Conservation (phyloP, 805 yeast species). For the Babjeviella inositovora region DNA sequence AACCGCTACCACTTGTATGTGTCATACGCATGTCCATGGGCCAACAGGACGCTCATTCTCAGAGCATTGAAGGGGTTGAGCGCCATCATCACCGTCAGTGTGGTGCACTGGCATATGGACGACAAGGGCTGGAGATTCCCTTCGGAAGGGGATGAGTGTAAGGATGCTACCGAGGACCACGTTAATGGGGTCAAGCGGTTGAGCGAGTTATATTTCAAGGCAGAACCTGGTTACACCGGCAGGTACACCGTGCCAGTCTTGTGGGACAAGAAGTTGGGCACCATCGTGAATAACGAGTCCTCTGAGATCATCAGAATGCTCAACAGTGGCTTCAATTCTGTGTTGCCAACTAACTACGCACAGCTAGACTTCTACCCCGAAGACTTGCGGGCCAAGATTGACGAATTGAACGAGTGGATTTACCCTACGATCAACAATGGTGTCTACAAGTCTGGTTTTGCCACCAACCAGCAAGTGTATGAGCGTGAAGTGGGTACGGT, state of each 20-base stretch:
- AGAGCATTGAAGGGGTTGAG: constrained; percentile 60
- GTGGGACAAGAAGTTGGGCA: constrained; percentile 73
- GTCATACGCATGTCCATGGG: constrained; percentile 92
- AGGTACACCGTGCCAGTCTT: constrained; percentile 87
- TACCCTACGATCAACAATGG: constrained; percentile 83
- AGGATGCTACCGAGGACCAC: constrained; percentile 41
- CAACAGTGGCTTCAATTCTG: constrained; percentile 54
- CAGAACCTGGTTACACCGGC: constrained; percentile 62
- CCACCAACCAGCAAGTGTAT: constrained; percentile 70
- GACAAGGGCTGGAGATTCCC: constrained; percentile 81
- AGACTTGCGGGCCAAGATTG: constrained; percentile 36
- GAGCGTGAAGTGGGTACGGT: constrained; percentile 48
- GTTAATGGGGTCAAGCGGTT: constrained; percentile 42
- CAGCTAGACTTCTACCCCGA: constrained; percentile 49
- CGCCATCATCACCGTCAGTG: constrained; percentile 40
- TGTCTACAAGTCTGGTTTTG: constrained; percentile 86
- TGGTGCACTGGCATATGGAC: constrained; percentile 88
- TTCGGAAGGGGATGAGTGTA: constrained; percentile 24
- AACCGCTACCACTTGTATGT: constrained; percentile 80
- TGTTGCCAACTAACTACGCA: constrained; percentile 30
- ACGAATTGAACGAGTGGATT: constrained; percentile 67
- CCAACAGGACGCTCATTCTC: constrained; percentile 68
- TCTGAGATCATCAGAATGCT: constrained; percentile 79
- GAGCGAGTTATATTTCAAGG: constrained; percentile 59
- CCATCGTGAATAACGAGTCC: constrained; percentile 87